Percentiles rank a stretch among this genome's conserved stretches.
Evolutionary conservation across 305 asterid genomes (phyloP).

Genomic region (Fraxinus sp.): DNA sequence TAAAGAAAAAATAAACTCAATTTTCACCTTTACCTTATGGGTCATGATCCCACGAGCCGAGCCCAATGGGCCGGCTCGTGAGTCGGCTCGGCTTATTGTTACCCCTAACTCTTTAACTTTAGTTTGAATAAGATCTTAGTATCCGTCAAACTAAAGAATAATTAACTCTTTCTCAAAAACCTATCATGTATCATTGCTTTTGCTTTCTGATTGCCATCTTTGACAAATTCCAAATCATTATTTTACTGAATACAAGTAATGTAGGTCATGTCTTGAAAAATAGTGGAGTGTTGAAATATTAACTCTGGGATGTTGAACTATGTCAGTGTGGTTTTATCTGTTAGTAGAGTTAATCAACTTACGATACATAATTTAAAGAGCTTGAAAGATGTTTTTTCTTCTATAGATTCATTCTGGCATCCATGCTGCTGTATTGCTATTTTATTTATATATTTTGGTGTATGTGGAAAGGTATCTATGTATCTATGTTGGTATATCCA

Average conservation of each 20-base stretch:
- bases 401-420: background rate
- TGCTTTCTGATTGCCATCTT: background rate
- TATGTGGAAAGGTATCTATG: background rate
- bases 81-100: background rate
- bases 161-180: slow-evolving; percentile 8
- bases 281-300: background rate
- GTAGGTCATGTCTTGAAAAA: background rate
- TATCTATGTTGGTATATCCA: slow-evolving; percentile 7
- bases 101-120: background rate
- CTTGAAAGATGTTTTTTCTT: background rate
- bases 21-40: background rate
- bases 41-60: background rate
- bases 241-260: background rate
- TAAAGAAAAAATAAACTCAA: background rate
- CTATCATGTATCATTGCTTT: slow-evolving; percentile 6
- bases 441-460: background rate
- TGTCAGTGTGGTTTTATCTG: background rate
- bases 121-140: background rate
- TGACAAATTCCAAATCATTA: background rate
- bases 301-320: background rate
- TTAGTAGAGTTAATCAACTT: background rate
- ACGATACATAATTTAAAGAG: background rate
- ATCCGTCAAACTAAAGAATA: background rate
- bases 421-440: slow-evolving; percentile 2
- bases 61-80: background rate